Evolutionary conservation across 306 rosid genomes (phyloP), one percentile per base, ranked within the genome.

Genomic region (Inga oerstediana): DNA sequence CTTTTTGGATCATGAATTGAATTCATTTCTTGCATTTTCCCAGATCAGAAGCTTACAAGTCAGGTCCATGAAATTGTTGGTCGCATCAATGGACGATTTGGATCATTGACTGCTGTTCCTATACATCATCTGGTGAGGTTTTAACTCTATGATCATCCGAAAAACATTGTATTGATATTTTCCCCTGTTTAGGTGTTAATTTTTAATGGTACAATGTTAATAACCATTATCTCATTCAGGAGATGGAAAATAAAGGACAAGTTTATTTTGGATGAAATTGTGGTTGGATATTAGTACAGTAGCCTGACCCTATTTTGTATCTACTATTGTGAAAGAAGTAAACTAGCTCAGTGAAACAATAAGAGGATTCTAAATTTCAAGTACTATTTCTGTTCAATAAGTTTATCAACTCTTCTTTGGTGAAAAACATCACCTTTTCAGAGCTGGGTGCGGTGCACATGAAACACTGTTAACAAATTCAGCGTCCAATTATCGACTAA

Each of bases 41-140:
- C 97, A 94, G 98, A 94, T 85, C 98, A 94, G 80, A 94, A 94
- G 84, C 95, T 94, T 37, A 94, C 98, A 58, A 94, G 98, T 82
- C 97, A 94, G 88, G 98, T 94, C 80, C 98, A 94, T 91, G 98
- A 94, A 88, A 92, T 94, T 84, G 97, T 94, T 85, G 97, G 98
- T 39, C 94, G 98, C 80, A 94, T 94, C 70, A 94, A 94, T 85
- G 98, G 98, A 41, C 86, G 97, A 86, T 94, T 94, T 68, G 98
- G 98, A 81, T 62, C 93, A 35, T 80, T 94, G 86, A 87, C 89
- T 34, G 80, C 98, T 58, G 98, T 94, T 83, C 98, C 98, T 22
- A 94, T 94, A 85, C 98, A 94, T 88, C 98, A 94, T 81, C 88
- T 94, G 97, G 98, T 94, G 72, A 61, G 90, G 80, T 72, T 51